Evolutionary conservation across 345 rosid genomes (phyloP), one percentile per base, ranked within the genome.

Genomic region (Carallia pectinifolia): DNA sequence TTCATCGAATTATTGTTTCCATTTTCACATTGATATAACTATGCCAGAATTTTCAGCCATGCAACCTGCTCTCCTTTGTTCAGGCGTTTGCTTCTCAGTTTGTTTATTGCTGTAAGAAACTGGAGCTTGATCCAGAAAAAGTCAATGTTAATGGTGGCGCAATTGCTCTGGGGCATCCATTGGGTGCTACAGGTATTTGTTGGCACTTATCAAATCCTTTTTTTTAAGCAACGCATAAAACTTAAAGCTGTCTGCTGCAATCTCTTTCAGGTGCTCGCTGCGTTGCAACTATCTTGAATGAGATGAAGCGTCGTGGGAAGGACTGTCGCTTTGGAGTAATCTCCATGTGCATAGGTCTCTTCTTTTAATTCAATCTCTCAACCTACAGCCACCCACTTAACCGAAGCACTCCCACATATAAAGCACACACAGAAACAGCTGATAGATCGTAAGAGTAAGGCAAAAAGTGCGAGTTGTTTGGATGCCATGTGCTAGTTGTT

Each of bases 41-140:
- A 44, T 44, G 17, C 17, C 16, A 44, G 50, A 44, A 44, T 44
- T 44, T 44, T 30, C 15, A 50, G 61, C 18, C n/a, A 44, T 53
- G 44, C 33, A 44, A 71, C 23, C 38, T 72, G 40, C 15, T 58
- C 39, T 53, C 62, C 67, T 66, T 64, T 55, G 16, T 64, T 71
- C 83, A 91, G 98, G 99, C 97, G 79, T 95, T 95, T 87, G 99
- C 97, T 67, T 95, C 97, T 39, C 99, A 95, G 74, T 95, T 70
- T 66, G 92, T 90, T 55, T 95, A 95, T 76, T 87, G 91, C 44
- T 62, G 82, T 67, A 95, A 90, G 84, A 95, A 91, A 78, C 77
- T 95, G 61, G 90, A 71, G 71, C 93, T 95, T 52, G 90, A 87
- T 76, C 74, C 72, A 31, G 82, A 84, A 61, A 90, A 90, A 75